Base-by-base conservation (phyloP, 2,329 filamentous ascomycete species). In the Tolypocladium paradoxum region DNA sequence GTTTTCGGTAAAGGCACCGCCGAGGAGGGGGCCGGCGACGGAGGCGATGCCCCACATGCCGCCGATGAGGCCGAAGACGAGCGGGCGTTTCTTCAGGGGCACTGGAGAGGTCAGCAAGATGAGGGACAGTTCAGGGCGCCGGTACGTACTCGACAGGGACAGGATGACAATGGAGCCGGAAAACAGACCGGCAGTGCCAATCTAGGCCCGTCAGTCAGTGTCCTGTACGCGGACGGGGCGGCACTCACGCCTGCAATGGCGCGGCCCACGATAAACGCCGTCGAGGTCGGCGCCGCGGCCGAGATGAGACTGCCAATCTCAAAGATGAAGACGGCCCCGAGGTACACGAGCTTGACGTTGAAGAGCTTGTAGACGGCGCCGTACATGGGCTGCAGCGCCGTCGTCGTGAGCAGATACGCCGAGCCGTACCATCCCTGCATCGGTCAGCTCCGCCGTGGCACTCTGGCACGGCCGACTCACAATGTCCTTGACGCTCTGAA, bases 21-120 rank as follows among this genome's bases (percentile, higher is more conserved):
- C 76, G 6, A 78, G 65, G 16, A 80, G 61, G 8, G 77, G 77
- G 0, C 76, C 77, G 3, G 73, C 72, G 7, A 79, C 75, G 31
- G 67, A 70, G 43, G 77, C 77, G 49, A 83, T 72, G 18, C 79
- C 80, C 65, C 76, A 82, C 69, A 81, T 78, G 49, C 71, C 76
- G 12, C 76, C 76, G 40, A 82, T 71, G 40, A 81, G 62, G 29
- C 78, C 79, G 52, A 79, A 79, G 27, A 76, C 78, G 33, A 78
- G 64, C 8, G 75, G 79, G 34, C 79, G 70, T 59, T 79, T 77
- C 8, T 73, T 65, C 9, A 83, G 70, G 5, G 80, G 79, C 48
- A 82, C 75, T 69, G 14, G 2, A 8, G 3, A 31, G 22, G 51
- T 56, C 24, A 54, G 55, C 27, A 29, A 5, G 38, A 18, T 6